Conservation (phyloP, 176 grass and related monocot genomes). For the Themeda triandra region DNA sequence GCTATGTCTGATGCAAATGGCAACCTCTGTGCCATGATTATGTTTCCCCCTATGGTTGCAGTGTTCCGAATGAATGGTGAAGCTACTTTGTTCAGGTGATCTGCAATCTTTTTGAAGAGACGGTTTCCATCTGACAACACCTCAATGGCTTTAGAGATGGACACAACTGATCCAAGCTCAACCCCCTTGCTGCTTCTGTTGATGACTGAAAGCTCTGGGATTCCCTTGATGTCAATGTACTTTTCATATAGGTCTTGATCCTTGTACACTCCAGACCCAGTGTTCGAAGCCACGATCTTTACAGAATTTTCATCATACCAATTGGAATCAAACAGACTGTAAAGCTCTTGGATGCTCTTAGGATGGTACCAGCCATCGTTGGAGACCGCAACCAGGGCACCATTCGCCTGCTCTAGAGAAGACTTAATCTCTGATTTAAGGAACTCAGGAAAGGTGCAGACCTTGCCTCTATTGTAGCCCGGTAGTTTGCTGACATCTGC, state of each 20-base stretch:
- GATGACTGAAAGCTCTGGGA: slow-evolving; percentile 58
- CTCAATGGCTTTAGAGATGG: slow-evolving; percentile 68
- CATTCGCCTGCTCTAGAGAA: neutral
- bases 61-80: slow-evolving; percentile 74
- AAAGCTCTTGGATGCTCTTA: slow-evolving; percentile 51
- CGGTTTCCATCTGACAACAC: slow-evolving; percentile 40
- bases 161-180: slow-evolving; percentile 61
- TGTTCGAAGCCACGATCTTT: slow-evolving; percentile 80
- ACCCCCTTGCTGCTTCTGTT: slow-evolving; percentile 43
- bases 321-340: slow-evolving; percentile 37
- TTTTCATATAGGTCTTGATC: slow-evolving; percentile 54
- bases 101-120: slow-evolving; percentile 57
- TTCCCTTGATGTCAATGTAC: slow-evolving; percentile 66
- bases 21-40: slow-evolving; percentile 79
- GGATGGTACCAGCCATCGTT: slow-evolving; percentile 52
- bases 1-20: slow-evolving; percentile 64
- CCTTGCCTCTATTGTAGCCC: neutral
- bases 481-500: slow-evolving; percentile 41
- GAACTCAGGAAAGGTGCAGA: slow-evolving; percentile 73
- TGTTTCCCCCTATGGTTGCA: slow-evolving; percentile 79
- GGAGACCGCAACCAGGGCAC: neutral
- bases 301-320: slow-evolving; percentile 34
- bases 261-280: slow-evolving; percentile 74
- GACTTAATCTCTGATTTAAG: slow-evolving; percentile 77
- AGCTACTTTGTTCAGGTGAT: slow-evolving; percentile 68